A percentile compares a stretch with the other conserved stretches of the same genome.
Evolutionary conservation across 2,329 filamentous ascomycete species (phyloP).

Genomic region (Fusarium vanettenii): DNA sequence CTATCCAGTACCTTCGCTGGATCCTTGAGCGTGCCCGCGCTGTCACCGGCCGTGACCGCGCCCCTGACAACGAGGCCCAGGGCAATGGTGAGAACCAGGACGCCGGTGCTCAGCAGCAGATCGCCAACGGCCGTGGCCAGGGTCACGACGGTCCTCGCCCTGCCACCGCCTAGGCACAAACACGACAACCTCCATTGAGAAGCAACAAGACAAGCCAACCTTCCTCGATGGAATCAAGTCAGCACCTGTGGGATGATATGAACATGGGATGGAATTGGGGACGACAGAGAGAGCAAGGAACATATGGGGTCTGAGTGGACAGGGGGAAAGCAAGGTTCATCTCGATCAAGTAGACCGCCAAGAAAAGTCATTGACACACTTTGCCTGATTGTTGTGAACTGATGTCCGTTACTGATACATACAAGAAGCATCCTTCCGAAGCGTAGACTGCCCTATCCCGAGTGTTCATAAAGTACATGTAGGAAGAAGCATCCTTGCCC

Average conservation of each 20-base stretch:
- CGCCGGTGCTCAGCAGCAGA: not conserved
- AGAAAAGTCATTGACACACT: not conserved
- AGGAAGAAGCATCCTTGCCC: slow-evolving; percentile 9
- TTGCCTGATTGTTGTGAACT: not conserved
- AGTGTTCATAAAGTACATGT: slow-evolving; percentile 22
- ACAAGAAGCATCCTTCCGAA: not conserved
- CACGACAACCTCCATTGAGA: not conserved
- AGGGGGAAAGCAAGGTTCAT: not conserved
- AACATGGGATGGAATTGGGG: not conserved
- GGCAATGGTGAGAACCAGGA: not conserved
- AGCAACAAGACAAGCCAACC: not conserved
- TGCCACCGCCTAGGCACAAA: not conserved
- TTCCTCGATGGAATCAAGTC: not conserved
- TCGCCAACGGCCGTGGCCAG: not conserved
- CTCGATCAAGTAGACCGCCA: not conserved
- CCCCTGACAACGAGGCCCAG: not conserved
- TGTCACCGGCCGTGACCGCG: not conserved
- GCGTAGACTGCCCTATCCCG: not conserved
- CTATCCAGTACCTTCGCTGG: not conserved
- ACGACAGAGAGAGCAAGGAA: not conserved
- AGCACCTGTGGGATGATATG: not conserved
- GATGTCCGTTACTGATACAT: not conserved
- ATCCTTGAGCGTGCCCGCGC: not conserved
- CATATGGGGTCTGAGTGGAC: not conserved
- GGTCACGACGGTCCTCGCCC: not conserved